These are phyloP conservation scores for Somion occarium DNA, from an alignment of 1,284 basidiomycete genomes.

Conservation along the genomic window DNA sequence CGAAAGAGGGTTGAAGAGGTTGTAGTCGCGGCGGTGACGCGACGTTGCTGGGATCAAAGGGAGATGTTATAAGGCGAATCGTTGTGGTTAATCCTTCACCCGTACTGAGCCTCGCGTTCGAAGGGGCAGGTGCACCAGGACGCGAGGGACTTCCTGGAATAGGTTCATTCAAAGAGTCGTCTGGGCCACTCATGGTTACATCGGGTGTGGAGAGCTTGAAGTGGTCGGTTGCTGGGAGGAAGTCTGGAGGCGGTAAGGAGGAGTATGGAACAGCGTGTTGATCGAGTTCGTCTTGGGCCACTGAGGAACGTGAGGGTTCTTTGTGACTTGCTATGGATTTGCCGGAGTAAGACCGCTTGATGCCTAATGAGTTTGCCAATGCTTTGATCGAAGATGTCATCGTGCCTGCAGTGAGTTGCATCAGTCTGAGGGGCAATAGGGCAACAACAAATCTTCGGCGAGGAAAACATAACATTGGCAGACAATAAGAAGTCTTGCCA, in stretches of 20 bases:
- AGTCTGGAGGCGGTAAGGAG: constrained; percentile 40
- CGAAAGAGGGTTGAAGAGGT: constrained; percentile 61
- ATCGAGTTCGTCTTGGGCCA: constrained; percentile 37
- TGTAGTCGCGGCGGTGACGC: constrained; percentile 52
- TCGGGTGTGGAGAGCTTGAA: constrained; percentile 42
- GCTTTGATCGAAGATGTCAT: constrained; percentile 65
- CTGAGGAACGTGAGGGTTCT: constrained; percentile 19
- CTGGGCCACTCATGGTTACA: constrained; percentile 23
- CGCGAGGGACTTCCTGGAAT: constrained; percentile 53
- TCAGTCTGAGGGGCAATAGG: not conserved
- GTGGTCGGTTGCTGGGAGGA: constrained; percentile 40
- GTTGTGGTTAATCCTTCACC: constrained; percentile 43
- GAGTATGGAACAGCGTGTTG: constrained; percentile 48
- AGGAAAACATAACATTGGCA: no score
- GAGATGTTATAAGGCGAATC: constrained; percentile 54
- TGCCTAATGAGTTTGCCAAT: constrained; percentile 62
- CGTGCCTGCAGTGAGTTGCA: constrained; percentile 32
- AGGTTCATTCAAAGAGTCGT: constrained; percentile 29
- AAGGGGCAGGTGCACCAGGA: constrained; percentile 52
- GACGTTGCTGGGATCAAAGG: constrained; percentile 9
- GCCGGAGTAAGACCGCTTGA: constrained; percentile 46
- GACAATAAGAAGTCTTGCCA: no score
- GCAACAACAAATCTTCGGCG: no score
- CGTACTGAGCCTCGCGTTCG: constrained; percentile 50
- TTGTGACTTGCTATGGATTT: constrained; percentile 14